Base-by-base conservation (phyloP, 164 flowering plant genomes). In the Vitis rotundifolia region DNA sequence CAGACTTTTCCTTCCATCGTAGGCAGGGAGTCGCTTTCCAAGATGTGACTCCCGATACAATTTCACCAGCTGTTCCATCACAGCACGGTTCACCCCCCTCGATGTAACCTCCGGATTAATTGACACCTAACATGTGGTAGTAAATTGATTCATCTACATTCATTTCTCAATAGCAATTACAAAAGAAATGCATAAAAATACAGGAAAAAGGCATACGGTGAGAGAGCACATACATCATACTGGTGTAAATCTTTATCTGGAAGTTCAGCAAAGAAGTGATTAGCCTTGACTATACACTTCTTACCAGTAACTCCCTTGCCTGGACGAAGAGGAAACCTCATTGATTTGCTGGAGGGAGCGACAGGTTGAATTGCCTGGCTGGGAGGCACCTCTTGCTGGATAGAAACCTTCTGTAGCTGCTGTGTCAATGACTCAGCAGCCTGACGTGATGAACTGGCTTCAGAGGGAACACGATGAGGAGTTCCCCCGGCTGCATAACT, bases 1-100 rank as follows among this genome's bases (percentile, higher is more conserved):
- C 3, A 96, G 84, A 81, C 97, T 88, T 82, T 93, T 96, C 47
- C 97, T 77, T 0, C 99, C 99, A 88, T 95, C 99, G 84, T 95
- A 95, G 57, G 93, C 99, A 49, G 99, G 99, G 70, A 93, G 93
- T 26, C 98, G 74, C 67, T 59, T 87, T 47, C 97, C 99, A 68
- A 96, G 91, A 80, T 90, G 97, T 3, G 99, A 91, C 1, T 85
- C 94, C 47, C 73, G 64, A 37, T 93, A 88, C 49, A 84, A 57
- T 12, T 66, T 81, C 48, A 96, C 98, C 52, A 96, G 86, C 72
- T 86, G 86, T 29, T 72, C 81, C 87, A 96, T 91, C 15, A 96
- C 95, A 63, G 93, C 94, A 11, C 99, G 87, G 73, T 91, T 96
- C 49, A 93, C 97, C 57, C 87, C 97, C 16, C 97, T 72, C 9